These are phyloP conservation scores for Phytophthora boehmeriae DNA, from an alignment of 352 stramenopile genomes.

Conservation along the genomic window DNA sequence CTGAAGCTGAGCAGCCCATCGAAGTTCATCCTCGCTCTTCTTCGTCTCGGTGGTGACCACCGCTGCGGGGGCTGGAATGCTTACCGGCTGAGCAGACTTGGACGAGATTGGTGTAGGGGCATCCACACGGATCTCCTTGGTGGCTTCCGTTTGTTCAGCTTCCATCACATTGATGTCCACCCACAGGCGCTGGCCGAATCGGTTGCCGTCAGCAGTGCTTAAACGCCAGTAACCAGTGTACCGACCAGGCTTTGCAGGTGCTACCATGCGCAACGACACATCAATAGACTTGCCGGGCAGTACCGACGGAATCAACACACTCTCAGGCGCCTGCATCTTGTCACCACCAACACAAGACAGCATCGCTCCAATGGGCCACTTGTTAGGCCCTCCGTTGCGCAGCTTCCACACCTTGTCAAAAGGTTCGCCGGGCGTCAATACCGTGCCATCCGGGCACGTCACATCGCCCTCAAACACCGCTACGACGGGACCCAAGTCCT, in stretches of 20 bases:
- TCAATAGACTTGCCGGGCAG: constrained; percentile 72
- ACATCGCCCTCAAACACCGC: constrained; percentile 90
- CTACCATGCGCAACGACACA: constrained; percentile 75
- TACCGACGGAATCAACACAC: constrained; percentile 72
- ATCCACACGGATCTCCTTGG: constrained; percentile 41
- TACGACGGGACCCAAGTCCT: constrained; percentile 69
- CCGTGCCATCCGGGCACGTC: constrained; percentile 83
- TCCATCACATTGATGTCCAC: constrained; percentile 84
- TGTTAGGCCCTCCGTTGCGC: constrained; percentile 75
- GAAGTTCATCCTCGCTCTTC: constrained; percentile 45
- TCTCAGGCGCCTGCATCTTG: constrained; percentile 77
- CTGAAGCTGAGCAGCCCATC: constrained; percentile 53
- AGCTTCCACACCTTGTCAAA: constrained; percentile 91
- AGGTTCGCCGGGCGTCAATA: constrained; percentile 62
- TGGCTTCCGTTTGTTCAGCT: constrained; percentile 30
- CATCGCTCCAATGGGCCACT: constrained; percentile 76
- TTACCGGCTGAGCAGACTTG: constrained; percentile 25
- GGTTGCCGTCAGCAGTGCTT: constrained; percentile 73
- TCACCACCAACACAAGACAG: constrained; percentile 76
- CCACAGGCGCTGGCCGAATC: constrained; percentile 90
- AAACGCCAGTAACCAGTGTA: constrained; percentile 93
- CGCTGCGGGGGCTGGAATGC: constrained; percentile 34
- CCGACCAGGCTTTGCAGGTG: constrained; percentile 60
- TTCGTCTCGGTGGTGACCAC: constrained; percentile 28
- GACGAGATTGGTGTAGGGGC: constrained; percentile 37